A percentile compares a stretch with the other conserved stretches of the same genome.
phyloP scores from a whole-genome alignment of 805 yeast species.

The Kuraishia ogatae region DNA sequence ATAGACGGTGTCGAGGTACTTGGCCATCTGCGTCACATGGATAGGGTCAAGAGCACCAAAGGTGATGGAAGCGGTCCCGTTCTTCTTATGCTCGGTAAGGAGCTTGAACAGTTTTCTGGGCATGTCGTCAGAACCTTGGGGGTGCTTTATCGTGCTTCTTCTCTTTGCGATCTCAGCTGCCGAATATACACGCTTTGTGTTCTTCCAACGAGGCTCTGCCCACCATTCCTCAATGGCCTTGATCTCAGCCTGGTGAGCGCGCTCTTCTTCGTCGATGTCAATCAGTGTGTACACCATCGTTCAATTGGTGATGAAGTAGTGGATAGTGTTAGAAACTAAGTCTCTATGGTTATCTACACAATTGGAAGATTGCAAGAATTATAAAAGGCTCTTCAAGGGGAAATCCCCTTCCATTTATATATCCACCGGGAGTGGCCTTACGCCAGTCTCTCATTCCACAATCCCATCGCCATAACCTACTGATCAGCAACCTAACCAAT shows the following conservation, averaged over 20 bases:
- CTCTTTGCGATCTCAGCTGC: constrained; percentile 85
- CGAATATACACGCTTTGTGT: constrained; percentile 79
- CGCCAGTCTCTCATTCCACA: too few relatives aligned
- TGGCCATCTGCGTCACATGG: constrained; percentile 95
- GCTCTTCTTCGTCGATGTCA: constrained; percentile 54
- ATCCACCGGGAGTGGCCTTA: too few relatives aligned
- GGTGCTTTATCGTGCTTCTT: constrained; percentile 70
- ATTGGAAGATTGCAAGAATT: too few relatives aligned
- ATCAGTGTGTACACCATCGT: constrained; percentile 47
- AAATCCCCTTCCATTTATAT: too few relatives aligned
- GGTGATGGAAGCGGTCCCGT: constrained; percentile 75
- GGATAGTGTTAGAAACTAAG: too few relatives aligned
- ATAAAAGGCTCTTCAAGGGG: too few relatives aligned
- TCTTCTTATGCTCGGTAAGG: constrained; percentile 60
- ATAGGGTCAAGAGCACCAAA: constrained; percentile 96
- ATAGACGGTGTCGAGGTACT: constrained; percentile 84
- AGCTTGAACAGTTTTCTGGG: constrained; percentile 74
- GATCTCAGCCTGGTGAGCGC: constrained; percentile 57
- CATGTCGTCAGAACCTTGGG: constrained; percentile 71
- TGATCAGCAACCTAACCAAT: neutral
- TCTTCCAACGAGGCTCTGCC: constrained; percentile 85
- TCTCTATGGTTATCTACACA: too few relatives aligned
- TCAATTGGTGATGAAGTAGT: neutral
- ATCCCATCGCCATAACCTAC: neutral
- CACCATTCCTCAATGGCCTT: constrained; percentile 81